Evolutionary conservation across 805 yeast genomes (phyloP).

Genomic region (Suhomyces sp.): DNA sequence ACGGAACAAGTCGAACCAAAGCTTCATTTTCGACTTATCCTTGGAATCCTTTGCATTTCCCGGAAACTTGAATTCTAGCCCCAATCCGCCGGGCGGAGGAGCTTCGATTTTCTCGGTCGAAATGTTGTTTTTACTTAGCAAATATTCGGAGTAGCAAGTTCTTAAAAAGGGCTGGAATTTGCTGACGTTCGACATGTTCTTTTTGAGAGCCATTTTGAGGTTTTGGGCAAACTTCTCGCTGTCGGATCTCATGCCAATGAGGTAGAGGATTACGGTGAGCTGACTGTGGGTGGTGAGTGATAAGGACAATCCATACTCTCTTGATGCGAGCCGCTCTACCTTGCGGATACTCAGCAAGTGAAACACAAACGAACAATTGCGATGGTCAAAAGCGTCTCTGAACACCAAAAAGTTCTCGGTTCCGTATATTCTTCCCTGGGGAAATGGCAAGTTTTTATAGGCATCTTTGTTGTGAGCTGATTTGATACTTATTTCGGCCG

Average conservation of each 20-base stretch:
- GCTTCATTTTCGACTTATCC: slow-evolving; percentile 80
- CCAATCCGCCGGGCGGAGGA: slow-evolving; percentile 83
- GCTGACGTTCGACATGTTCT: slow-evolving; percentile 61
- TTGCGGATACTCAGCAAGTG: slow-evolving; percentile 78
- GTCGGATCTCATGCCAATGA: slow-evolving; percentile 74
- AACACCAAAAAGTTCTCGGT: slow-evolving; percentile 77
- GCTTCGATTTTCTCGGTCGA: slow-evolving; percentile 40
- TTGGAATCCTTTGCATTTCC: slow-evolving; percentile 77
- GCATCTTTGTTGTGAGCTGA: slow-evolving; percentile 24
- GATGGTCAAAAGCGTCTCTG: slow-evolving; percentile 63
- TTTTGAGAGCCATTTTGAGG: slow-evolving; percentile 58
- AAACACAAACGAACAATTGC: slow-evolving; percentile 63
- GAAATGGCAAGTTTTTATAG: slow-evolving; percentile 22
- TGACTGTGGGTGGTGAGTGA: slow-evolving; percentile 68
- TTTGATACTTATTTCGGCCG: slow-evolving; percentile 52
- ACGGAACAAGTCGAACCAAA: slow-evolving; percentile 90
- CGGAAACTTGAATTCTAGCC: slow-evolving; percentile 80
- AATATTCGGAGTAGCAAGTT: slow-evolving; percentile 81
- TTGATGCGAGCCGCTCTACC: slow-evolving; percentile 80
- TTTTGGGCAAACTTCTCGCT: slow-evolving; percentile 77
- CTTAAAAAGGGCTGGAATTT: slow-evolving; percentile 61
- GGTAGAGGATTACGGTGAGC: slow-evolving; percentile 59
- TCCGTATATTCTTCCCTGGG: slow-evolving; percentile 64
- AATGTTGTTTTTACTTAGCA: slow-evolving; percentile 57
- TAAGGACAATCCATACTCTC: slow-evolving; percentile 74